Conservation (phyloP, 352 stramenopile species). For the Pythium myriotylum region DNA sequence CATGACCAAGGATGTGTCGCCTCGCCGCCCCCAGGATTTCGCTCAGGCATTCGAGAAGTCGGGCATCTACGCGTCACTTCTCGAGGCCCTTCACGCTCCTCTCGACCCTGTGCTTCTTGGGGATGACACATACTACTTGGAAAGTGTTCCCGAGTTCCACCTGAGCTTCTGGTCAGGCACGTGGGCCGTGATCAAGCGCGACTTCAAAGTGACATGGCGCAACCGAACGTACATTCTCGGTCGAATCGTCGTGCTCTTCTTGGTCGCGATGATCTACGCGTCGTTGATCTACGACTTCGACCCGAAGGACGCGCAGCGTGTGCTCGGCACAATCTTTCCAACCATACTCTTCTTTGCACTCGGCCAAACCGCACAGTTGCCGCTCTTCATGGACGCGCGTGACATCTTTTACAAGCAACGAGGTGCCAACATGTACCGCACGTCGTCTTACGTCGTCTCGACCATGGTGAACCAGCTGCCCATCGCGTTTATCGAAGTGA, state of each 20-base stretch:
- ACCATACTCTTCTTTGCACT: background rate
- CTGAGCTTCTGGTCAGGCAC: slow-evolving; percentile 12
- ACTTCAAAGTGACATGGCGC: slow-evolving; percentile 49
- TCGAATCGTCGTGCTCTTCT: slow-evolving; percentile 27
- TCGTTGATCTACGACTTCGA: slow-evolving; percentile 31
- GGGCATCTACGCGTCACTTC: slow-evolving; percentile 9
- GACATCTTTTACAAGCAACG: slow-evolving; percentile 65
- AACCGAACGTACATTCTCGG: slow-evolving; percentile 34
- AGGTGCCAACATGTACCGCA: slow-evolving; percentile 73
- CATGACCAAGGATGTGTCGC: background rate
- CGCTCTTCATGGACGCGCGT: slow-evolving; percentile 54
- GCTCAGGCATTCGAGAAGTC: slow-evolving; percentile 21
- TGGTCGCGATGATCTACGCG: slow-evolving; percentile 30
- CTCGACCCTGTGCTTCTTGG: slow-evolving; percentile 79
- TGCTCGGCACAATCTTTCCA: slow-evolving; percentile 44
- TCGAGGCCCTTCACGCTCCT: slow-evolving; percentile 75
- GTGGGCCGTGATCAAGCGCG: slow-evolving; percentile 22
- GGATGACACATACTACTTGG: slow-evolving; percentile 24
- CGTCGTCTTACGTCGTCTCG: slow-evolving; percentile 61
- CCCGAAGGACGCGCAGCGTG: slow-evolving; percentile 19
- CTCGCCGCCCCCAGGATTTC: slow-evolving; percentile 18
- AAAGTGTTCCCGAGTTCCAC: slow-evolving; percentile 7
- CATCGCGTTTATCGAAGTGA: slow-evolving; percentile 42
- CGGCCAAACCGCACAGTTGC: slow-evolving; percentile 51
- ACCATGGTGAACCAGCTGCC: slow-evolving; percentile 40